A percentile compares a stretch with the other conserved stretches of the same genome.
These are phyloP conservation scores for Lepidium aucheri DNA, from an alignment of 345 rosid genomes.

Conservation along the genomic window DNA sequence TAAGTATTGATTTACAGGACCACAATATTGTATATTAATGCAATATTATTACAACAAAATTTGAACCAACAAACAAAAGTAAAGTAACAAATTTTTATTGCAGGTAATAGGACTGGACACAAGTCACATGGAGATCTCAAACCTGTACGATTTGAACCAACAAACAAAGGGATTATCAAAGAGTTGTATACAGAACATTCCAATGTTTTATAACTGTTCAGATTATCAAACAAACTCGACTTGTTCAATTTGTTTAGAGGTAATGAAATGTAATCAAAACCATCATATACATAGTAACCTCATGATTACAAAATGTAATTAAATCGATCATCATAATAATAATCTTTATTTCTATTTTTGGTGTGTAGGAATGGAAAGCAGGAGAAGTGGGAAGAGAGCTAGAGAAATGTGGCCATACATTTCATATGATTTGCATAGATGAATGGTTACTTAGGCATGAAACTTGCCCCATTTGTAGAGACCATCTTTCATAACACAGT, in stretches of 20 bases:
- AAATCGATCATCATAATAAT: not conserved
- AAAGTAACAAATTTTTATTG: too few relatives aligned
- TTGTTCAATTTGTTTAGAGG: conserved; percentile 81
- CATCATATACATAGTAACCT: not conserved
- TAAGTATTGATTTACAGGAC: conserved; percentile 24
- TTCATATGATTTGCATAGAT: conserved; percentile 65
- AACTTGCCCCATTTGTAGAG: conserved; percentile 79
- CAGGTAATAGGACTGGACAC: conserved; percentile 53
- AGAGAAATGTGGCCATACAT: conserved; percentile 53
- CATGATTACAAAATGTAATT: not conserved
- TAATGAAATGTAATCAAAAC: not conserved
- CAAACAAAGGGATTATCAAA: conserved; percentile 36
- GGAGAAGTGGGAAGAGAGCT: conserved; percentile 53
- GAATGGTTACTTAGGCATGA: conserved; percentile 52
- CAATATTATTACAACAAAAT: too few relatives aligned
- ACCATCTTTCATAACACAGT: conserved; percentile 22
- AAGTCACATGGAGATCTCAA: conserved; percentile 43
- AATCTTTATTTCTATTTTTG: not conserved
- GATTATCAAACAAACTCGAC: conserved; percentile 4
- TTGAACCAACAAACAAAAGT: too few relatives aligned
- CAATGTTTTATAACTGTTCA: conserved; percentile 20
- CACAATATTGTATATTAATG: too few relatives aligned
- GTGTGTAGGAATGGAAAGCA: conserved; percentile 49
- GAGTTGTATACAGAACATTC: conserved; percentile 37
- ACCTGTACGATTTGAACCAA: conserved; percentile 46